Evolutionary conservation across 2,329 filamentous ascomycete species (phyloP).

Genomic region (Pseudocercospora macadamiae): DNA sequence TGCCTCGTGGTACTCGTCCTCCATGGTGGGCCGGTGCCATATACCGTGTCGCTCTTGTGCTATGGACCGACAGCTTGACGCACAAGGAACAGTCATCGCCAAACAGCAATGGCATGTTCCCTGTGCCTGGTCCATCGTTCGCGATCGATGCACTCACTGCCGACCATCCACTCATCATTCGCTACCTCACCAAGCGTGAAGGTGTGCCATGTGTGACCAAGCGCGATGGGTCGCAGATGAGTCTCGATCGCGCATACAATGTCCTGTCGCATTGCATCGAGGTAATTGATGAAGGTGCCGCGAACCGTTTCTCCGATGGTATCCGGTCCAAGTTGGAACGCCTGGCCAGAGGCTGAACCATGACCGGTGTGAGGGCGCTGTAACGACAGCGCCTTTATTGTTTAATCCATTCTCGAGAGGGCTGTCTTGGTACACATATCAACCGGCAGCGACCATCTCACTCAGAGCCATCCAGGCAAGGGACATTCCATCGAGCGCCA

Average conservation of each 20-base stretch:
- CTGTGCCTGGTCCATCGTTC: conserved; percentile 47
- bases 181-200: conserved; percentile 58
- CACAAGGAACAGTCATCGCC: conserved; percentile 50
- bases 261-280: conserved; percentile 57
- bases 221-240: conserved; percentile 52
- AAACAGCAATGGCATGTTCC: conserved; percentile 41
- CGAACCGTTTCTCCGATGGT: conserved; percentile 58
- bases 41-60: conserved; percentile 66
- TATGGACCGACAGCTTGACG: conserved; percentile 65
- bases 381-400: too few relatives aligned
- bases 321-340: conserved; percentile 58
- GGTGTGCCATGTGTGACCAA: conserved; percentile 57
- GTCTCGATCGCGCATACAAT: conserved; percentile 52
- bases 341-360: conserved; percentile 39
- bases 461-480: too few relatives aligned
- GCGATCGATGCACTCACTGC: conserved; percentile 55
- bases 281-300: conserved; percentile 56
- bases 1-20: conserved; percentile 63
- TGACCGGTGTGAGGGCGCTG: background rate
- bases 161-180: conserved; percentile 55
- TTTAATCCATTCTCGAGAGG: too few relatives aligned
- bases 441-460: too few relatives aligned
- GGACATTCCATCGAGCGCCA: too few relatives aligned
- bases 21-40: conserved; percentile 73
- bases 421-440: too few relatives aligned